Conservation (phyloP, 2,329 filamentous ascomycete species). For the Colletotrichum coccodes region DNA sequence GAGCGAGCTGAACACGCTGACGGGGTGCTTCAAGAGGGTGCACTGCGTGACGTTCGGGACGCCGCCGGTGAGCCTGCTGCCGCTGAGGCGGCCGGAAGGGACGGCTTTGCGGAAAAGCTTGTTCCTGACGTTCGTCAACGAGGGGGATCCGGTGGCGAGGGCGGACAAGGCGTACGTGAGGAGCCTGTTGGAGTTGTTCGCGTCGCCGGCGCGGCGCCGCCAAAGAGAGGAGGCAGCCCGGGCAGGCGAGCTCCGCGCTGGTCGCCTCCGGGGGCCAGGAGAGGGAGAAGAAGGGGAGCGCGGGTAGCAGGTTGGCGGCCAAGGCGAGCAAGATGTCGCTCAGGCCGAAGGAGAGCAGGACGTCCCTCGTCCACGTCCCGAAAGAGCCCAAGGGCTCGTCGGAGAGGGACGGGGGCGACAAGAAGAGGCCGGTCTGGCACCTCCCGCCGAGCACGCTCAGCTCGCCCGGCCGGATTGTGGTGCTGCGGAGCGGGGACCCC, state of each 20-base stretch:
- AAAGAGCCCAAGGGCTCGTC: constrained; percentile 18
- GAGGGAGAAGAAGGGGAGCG: constrained; percentile 25
- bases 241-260: neutral
- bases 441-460: constrained; percentile 75
- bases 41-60: constrained; percentile 91
- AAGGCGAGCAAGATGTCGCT: constrained; percentile 3
- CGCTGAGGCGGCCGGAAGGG: constrained; percentile 68
- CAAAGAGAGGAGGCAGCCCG: constrained; percentile 8
- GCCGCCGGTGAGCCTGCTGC: constrained; percentile 79
- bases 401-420: constrained; percentile 40
- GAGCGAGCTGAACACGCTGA: constrained; percentile 77
- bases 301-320: constrained; percentile 4
- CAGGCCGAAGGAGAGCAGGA: constrained; percentile 1
- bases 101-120: constrained; percentile 69
- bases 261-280: constrained; percentile 7
- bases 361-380: constrained; percentile 34
- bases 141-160: constrained; percentile 83
- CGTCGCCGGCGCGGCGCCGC: constrained; percentile 59
- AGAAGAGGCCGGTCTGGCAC: constrained; percentile 61
- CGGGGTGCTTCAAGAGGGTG: constrained; percentile 78
- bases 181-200: constrained; percentile 77
- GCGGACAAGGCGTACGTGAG: constrained; percentile 82
- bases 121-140: constrained; percentile 85
- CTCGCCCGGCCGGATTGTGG: constrained; percentile 75
- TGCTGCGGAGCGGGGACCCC: constrained; percentile 66